Evolutionary conservation across 1,139 yeast species (phyloP), one percentile per base, ranked within the genome.

Genomic region (Diutina catenulata): DNA sequence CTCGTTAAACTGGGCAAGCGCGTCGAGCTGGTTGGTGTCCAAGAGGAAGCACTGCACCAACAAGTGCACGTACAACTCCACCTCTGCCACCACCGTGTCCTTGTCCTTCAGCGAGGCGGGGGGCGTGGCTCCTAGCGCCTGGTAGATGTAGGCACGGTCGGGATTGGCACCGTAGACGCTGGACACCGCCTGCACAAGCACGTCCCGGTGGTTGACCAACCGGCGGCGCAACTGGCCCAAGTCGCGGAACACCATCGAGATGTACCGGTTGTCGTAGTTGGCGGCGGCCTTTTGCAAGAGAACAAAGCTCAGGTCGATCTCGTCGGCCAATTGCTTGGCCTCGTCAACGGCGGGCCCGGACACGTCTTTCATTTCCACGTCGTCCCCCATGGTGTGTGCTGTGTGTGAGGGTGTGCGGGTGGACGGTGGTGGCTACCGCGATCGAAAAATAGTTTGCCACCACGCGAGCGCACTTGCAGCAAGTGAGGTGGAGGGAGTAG

Each of bases 241-340:
- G 43, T 86, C 94, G 47, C 95, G 78, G 47, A 91, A 70, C 14
- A 86, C 91, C 53, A 82, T 82, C 57, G 93, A 72, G 38, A 91
- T 76, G 58, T 80, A 84, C 47, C 96, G 76, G 47, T 94, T 84
- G 58, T 91, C 98, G 52, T 78, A 77, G 42, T 77, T 76, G 39
- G 75, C 59, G 5, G 86, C 83, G 1, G 95, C 86, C 55, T 80
- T 80, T 42, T 70, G 70, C 45, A 82, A 66, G 42, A 76, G 67
- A 22, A 62, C 63, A 48, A 76, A 73, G 37, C 72, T 64, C 46
- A 60, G 70, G 44, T 70, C 73, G 49, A 76, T 67, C 47, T 76
- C 79, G 40, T 50, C 50, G 37, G 57, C 50, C 39, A 60, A 29
- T 11, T 24, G 29, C 2, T 26, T 25, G 18, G 37, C 36, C 8